Conservation (phyloP, 2,329 filamentous ascomycete genomes). For the Myrmaecium sp. region DNA sequence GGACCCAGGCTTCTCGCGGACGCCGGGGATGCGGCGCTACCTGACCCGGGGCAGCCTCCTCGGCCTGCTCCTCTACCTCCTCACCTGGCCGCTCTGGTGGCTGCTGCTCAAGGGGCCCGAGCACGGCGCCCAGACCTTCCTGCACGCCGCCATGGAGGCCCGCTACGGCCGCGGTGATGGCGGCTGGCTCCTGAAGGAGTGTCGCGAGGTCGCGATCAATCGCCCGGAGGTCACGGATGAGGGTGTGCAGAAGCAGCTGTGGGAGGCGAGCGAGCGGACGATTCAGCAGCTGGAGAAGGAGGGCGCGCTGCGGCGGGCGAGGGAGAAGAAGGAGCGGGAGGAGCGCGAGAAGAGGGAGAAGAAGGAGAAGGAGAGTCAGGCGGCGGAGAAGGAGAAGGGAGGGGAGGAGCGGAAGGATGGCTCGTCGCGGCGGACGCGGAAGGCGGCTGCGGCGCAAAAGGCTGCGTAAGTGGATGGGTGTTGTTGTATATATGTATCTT, state of each 20-base stretch:
- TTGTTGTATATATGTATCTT: too few species aligned
- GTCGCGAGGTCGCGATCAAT: slow-evolving; percentile 55
- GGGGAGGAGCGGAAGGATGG: too few species aligned
- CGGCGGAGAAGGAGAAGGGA: slow-evolving; percentile 3
- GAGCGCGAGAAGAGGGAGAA: slow-evolving; percentile 20
- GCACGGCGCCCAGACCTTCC: slow-evolving; percentile 71
- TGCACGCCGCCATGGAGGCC: slow-evolving; percentile 73
- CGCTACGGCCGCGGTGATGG: slow-evolving; percentile 47
- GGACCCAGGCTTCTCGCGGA: slow-evolving; percentile 72
- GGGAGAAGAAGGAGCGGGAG: slow-evolving; percentile 35
- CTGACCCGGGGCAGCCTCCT: slow-evolving; percentile 68
- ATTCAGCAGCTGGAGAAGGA: slow-evolving; percentile 71
- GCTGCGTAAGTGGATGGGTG: too few species aligned
- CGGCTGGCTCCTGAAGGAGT: slow-evolving; percentile 75
- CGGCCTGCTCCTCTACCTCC: slow-evolving; percentile 61
- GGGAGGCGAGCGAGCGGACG: slow-evolving; percentile 74
- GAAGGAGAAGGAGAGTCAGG: slow-evolving; percentile 5
- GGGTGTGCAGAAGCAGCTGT: slow-evolving; percentile 64
- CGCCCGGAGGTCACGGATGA: slow-evolving; percentile 64
- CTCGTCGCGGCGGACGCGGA: too few species aligned
- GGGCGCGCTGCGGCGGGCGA: slow-evolving; percentile 45
- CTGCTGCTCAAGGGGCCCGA: slow-evolving; percentile 69
- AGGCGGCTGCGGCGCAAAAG: too few species aligned
- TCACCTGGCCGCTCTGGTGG: slow-evolving; percentile 71
- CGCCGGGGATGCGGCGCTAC: slow-evolving; percentile 76